Conservation (phyloP, 1,284 basidiomycete species). For the Ceratobasidium sp. region DNA sequence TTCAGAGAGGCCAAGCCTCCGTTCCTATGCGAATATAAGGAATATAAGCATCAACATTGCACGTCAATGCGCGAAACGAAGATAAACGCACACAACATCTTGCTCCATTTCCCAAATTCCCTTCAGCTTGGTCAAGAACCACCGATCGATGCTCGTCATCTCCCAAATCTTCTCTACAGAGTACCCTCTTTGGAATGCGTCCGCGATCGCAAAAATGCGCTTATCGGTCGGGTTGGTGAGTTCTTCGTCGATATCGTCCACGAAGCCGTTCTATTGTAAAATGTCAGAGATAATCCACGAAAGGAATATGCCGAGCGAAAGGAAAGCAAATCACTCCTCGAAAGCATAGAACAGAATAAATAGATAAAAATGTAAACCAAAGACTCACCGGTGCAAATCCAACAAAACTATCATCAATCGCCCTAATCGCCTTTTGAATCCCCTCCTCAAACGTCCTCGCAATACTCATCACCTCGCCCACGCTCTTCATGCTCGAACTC, state of each 20-base stretch:
- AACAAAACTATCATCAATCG: conserved; percentile 93
- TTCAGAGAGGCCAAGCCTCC: conserved; percentile 60
- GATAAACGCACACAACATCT: conserved; percentile 68
- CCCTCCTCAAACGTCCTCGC: conserved; percentile 98
- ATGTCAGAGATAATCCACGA: no score
- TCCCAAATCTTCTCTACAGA: conserved; percentile 96
- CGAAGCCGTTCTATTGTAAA: conserved; percentile 75
- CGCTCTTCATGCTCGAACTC: conserved; percentile 97
- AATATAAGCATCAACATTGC: neutral
- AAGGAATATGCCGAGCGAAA: no score
- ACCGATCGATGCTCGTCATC: conserved; percentile 97
- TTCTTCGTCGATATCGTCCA: conserved; percentile 87
- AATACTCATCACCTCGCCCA: conserved; percentile 99
- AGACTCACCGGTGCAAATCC: conserved; percentile 85
- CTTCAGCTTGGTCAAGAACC: conserved; percentile 94
- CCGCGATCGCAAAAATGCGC: conserved; percentile 90
- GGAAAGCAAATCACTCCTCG: no score
- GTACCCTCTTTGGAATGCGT: conserved; percentile 89
- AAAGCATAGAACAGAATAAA: neutral
- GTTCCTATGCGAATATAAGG: conserved; percentile 11
- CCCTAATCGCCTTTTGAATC: conserved; percentile 96
- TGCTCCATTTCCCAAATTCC: conserved; percentile 85
- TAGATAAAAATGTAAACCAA: neutral
- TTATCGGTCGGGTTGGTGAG: conserved; percentile 90
- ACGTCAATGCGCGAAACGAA: conserved; percentile 15